Evolutionary conservation across 1,284 basidiomycete genomes (phyloP), one percentile per base, ranked within the genome.

Genomic region (Kwoniella shivajii): DNA sequence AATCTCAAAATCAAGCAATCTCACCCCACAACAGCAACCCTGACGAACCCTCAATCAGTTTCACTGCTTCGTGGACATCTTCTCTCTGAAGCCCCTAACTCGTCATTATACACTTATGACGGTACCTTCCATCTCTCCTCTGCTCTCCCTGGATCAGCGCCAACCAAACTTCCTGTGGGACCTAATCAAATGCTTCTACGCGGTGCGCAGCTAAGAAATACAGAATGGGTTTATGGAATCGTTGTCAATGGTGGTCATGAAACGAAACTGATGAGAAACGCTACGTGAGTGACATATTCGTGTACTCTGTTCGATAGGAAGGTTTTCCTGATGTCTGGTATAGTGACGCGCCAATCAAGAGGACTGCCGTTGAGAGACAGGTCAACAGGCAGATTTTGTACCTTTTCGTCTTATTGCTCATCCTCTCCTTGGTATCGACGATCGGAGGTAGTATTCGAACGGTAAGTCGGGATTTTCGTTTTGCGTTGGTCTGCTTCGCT

Each of bases 1-100:
- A 99, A 99, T 72, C 83, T 99, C 65, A 99, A 99, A 81, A 98
- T 99, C 79, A 98, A 99, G 75, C 94, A 99, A 79, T 91, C 91
- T 0, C 89, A 89, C 16, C 83, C 90, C 0, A 86, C 90, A 26
- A 97, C 94, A 0, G 80, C 90, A 0, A 71, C 82, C 11, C 82
- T 97, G 39, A 92, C 87, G 10, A 85, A 89, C 1, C 92, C 95
- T 0, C 80, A 85, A 14, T 82, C 88, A 3, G 88, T 92, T 24
- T 83, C 84, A 6, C 77, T 85, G 3, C 82, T 99, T 1, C 86
- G 85, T 20, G 96, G 96, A 4, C 85, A 88, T 37, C 80, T 99
- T 29, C 85, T 89, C 39, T 95, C 91, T 2, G 96, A 99, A 76
- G 92, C 97, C 57, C 96, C 96, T 13, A 99, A 99, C 78, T 97